phyloP scores from a whole-genome alignment of 2,329 filamentous ascomycete species.

The Ophidiomyces ophidiicola region DNA sequence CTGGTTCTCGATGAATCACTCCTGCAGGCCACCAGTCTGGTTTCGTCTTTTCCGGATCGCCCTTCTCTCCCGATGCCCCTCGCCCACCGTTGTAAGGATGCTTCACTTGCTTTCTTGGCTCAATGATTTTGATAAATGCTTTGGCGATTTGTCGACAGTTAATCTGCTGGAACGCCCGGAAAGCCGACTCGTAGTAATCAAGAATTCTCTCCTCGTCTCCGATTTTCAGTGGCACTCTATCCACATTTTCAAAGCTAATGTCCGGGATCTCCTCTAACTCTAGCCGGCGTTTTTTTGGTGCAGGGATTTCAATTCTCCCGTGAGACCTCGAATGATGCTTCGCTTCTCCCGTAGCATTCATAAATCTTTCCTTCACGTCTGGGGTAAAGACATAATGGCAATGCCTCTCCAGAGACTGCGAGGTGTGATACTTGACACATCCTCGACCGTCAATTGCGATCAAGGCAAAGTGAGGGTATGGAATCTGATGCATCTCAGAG shows the following conservation, averaged over 20 bases:
- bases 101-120: slow-evolving; percentile 38
- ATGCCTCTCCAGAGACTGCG: slow-evolving; percentile 11
- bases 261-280: slow-evolving; percentile 7
- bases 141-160: slow-evolving; percentile 36
- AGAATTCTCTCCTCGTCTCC: slow-evolving; percentile 30
- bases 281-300: slow-evolving; percentile 5
- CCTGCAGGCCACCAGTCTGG: slow-evolving; percentile 36
- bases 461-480: slow-evolving; percentile 13
- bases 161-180: slow-evolving; percentile 35
- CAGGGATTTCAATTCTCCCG: not conserved
- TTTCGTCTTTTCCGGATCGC: slow-evolving; percentile 35
- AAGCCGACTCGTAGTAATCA: slow-evolving; percentile 31
- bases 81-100: slow-evolving; percentile 40
- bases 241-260: slow-evolving; percentile 8
- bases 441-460: slow-evolving; percentile 13
- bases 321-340: not conserved
- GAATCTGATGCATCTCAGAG: not conserved
- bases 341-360: slow-evolving; percentile 7
- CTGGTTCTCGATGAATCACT: slow-evolving; percentile 39
- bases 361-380: slow-evolving; percentile 12
- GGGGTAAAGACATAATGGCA: slow-evolving; percentile 11
- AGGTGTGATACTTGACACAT: slow-evolving; percentile 12
- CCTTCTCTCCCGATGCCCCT: slow-evolving; percentile 27
- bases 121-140: slow-evolving; percentile 37
- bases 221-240: slow-evolving; percentile 21